phyloP scores from a whole-genome alignment of 306 rosid genomes.

The Vigna radiata region DNA sequence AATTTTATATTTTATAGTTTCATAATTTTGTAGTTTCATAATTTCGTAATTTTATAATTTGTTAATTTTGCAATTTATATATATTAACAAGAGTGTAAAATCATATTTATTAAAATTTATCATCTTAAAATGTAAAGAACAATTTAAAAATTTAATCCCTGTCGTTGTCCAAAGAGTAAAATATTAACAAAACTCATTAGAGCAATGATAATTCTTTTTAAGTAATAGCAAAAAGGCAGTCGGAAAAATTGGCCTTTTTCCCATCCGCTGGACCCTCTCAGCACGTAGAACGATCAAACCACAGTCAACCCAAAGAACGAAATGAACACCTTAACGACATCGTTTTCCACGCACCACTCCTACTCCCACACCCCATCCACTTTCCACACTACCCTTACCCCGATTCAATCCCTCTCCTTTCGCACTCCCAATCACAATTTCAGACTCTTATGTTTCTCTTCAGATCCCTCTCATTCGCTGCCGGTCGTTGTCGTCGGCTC shows the following conservation, averaged over 20 bases:
- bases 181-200: background rate
- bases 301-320: background rate
- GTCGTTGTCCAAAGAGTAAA: background rate
- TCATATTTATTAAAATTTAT: no score
- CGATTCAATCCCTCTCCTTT: slow-evolving; percentile 57
- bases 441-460: slow-evolving; percentile 51
- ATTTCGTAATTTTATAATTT: no score
- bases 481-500: slow-evolving; percentile 89
- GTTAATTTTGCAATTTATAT: no score
- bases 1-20: no score
- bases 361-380: background rate
- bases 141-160: background rate
- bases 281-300: background rate
- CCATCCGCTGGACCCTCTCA: background rate
- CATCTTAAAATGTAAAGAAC: no score
- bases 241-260: background rate
- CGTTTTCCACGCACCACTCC: slow-evolving; percentile 28
- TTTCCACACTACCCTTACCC: slow-evolving; percentile 4
- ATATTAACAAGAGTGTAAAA: no score
- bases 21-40: no score
- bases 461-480: slow-evolving; percentile 44
- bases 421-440: slow-evolving; percentile 35
- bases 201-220: background rate
- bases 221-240: background rate
- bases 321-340: slow-evolving; percentile 46